Conservation (phyloP, 2,329 filamentous ascomycete species). For the Penicillium carneum region DNA sequence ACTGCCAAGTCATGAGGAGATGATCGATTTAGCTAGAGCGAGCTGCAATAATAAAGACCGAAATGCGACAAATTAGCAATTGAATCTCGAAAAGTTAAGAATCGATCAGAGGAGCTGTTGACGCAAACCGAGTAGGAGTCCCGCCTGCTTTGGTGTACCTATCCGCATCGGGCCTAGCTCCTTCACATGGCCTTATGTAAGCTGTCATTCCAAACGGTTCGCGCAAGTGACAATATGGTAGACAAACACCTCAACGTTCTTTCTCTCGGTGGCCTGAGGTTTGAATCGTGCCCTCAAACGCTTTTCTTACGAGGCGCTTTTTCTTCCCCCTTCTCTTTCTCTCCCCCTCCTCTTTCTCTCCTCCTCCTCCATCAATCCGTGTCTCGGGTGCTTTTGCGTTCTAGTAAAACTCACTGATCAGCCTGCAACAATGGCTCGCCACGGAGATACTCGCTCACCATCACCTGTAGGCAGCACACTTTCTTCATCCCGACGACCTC, state of each 20-base stretch:
- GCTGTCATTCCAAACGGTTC: neutral
- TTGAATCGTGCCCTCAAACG: neutral
- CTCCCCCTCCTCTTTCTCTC: constrained; percentile 4
- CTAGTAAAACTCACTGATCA: constrained; percentile 59
- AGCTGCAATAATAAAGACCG: neutral
- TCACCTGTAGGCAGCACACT: constrained; percentile 87
- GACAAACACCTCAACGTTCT: constrained; percentile 2
- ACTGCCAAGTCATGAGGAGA: constrained; percentile 42
- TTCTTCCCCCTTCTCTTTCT: constrained; percentile 5
- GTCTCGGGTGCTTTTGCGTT: constrained; percentile 43
- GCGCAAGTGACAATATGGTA: constrained; percentile 9
- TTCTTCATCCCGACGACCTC: constrained; percentile 71
- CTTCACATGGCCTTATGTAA: neutral
- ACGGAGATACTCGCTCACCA: constrained; percentile 80
- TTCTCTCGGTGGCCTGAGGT: neutral
- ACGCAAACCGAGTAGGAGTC: constrained; percentile 43
- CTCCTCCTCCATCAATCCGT: constrained; percentile 20
- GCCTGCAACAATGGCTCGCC: constrained; percentile 66
- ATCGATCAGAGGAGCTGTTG: constrained; percentile 28
- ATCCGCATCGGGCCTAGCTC: constrained; percentile 33
- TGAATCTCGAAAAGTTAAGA: neutral
- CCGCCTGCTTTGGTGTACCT: constrained; percentile 34
- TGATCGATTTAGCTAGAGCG: neutral
- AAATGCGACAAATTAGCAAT: neutral
- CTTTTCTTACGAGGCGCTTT: neutral